Evolutionary conservation across 1,284 basidiomycete species (phyloP), one percentile per base, ranked within the genome.

Genomic region (Austropuccinia psidii): DNA sequence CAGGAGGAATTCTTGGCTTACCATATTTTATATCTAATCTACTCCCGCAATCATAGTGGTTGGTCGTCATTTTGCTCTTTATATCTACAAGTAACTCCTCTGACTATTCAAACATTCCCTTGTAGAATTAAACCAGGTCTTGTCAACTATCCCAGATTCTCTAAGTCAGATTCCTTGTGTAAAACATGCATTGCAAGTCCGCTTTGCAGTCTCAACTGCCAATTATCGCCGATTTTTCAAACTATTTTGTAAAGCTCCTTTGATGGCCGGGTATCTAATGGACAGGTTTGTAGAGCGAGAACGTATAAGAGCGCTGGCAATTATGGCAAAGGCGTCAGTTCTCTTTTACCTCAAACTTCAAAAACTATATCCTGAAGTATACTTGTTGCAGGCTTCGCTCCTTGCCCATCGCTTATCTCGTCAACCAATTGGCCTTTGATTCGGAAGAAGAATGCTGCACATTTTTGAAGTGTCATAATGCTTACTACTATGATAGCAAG

Each of bases 201-300:
- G 94, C 79, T 87, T 90, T 43, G 90, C 93, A 31, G 82, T 94
- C 75, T 87, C 93, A 55, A 90, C 90, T 80, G 92, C 91, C 79
- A 98, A 98, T 82, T 98, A 98, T 82, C 89, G 91, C 82, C 85
- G 87, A 58, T 87, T 99, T 78, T 98, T 98, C 83, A 85, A 87
- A 76, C 84, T 94, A 62, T 98, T 92, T 82, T 78, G 87, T 77
- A 84, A 85, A 75, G 91, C 93, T 54, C 94, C 94, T 50, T 95
- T 95, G 80, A 98, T 98, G 96, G 92, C 93, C 64, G 93, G 88
- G 73, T 98, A 98, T 82, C 93, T 99, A 79, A 96, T 98, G 91
- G 95, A 98, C 82, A 93, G 98, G 81, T 97, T 98, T 81, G 89
- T 97, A 77, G 88, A 90, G 79, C 87, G 96, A 76, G 96, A 98